Evolutionary conservation across 2,329 filamentous ascomycete species (phyloP).

Genomic region (Penicillium sp.): DNA sequence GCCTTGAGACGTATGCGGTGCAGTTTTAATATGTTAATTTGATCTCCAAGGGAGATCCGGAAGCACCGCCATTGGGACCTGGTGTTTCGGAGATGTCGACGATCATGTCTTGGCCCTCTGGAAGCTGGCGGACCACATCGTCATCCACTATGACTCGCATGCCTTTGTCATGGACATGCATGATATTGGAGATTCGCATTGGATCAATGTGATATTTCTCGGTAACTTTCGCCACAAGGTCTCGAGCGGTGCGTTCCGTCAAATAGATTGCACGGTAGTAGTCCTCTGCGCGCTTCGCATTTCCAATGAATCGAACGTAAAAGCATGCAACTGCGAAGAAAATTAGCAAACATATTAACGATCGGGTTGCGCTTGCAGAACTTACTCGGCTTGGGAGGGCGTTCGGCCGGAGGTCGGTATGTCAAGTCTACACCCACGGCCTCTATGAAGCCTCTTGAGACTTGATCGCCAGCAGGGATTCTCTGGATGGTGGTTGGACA

Average conservation of each 20-base stretch:
- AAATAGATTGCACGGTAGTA: constrained; percentile 87
- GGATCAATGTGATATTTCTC: constrained; percentile 79
- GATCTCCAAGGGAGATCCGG: constrained; percentile 43
- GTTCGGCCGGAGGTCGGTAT: constrained; percentile 77
- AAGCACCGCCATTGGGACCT: constrained; percentile 4
- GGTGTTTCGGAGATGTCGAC: constrained; percentile 63
- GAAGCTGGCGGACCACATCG: constrained; percentile 77
- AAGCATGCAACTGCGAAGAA: constrained; percentile 72
- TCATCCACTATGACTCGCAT: constrained; percentile 87
- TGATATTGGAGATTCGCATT: constrained; percentile 65
- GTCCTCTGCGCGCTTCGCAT: constrained; percentile 54
- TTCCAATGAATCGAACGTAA: constrained; percentile 66
- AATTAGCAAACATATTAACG: constrained; percentile 32
- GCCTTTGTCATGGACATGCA: constrained; percentile 71
- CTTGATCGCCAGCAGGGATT: constrained; percentile 20
- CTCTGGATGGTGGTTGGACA: constrained; percentile 36
- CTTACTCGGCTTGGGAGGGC: constrained; percentile 65
- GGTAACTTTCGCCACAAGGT: constrained; percentile 71
- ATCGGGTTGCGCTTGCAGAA: constrained; percentile 1
- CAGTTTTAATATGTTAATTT: constrained; percentile 54
- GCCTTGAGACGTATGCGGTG: constrained; percentile 10
- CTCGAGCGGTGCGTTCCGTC: constrained; percentile 69
- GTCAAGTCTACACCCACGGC: constrained; percentile 83
- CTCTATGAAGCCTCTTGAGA: constrained; percentile 81
- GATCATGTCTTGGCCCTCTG: constrained; percentile 88